Percentiles rank a stretch among this genome's conserved stretches.
Conservation (phyloP, 257 asterid species). For the Sherardia arvensis region DNA sequence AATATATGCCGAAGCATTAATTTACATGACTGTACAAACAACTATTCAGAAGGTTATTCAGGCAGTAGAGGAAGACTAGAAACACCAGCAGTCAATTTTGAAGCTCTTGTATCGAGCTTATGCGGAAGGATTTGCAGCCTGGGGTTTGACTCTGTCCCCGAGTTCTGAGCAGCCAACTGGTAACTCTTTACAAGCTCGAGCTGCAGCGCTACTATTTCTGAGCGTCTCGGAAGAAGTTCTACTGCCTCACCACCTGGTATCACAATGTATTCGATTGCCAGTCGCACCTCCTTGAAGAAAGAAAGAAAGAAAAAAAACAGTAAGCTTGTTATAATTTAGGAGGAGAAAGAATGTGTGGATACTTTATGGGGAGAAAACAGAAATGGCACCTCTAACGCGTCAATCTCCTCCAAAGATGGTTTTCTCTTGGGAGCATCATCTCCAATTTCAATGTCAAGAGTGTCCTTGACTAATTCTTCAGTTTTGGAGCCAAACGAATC, state of each 20-base stretch:
- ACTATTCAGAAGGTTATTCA: conserved; percentile 37
- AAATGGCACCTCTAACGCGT: conserved; percentile 79
- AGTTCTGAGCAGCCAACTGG: conserved; percentile 71
- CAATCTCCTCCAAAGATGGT: conserved; percentile 93
- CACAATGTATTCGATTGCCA: conserved; percentile 93
- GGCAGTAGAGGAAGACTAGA: conserved; percentile 62
- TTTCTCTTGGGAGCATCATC: conserved; percentile 79
- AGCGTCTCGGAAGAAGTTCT: conserved; percentile 92
- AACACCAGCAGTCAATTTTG: conserved; percentile 22
- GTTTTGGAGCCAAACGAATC: conserved; percentile 44
- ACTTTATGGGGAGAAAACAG: not conserved
- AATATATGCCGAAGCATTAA: not conserved
- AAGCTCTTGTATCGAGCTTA: conserved; percentile 36
- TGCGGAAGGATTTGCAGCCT: conserved; percentile 89
- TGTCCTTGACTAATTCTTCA: conserved; percentile 30
- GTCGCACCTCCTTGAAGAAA: conserved; percentile 64
- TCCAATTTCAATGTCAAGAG: conserved; percentile 60
- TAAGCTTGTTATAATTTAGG: not conserved
- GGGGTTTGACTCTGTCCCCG: conserved; percentile 81
- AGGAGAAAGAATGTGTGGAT: not conserved
- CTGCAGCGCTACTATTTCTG: conserved; percentile 85
- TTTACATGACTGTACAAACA: conserved; percentile 35
- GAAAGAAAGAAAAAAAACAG: not conserved
- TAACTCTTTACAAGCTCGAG: conserved; percentile 84
- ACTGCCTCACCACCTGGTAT: conserved; percentile 97